Base-by-base conservation (phyloP, 1,139 yeast species). In the Diutina pseudorugosa region DNA sequence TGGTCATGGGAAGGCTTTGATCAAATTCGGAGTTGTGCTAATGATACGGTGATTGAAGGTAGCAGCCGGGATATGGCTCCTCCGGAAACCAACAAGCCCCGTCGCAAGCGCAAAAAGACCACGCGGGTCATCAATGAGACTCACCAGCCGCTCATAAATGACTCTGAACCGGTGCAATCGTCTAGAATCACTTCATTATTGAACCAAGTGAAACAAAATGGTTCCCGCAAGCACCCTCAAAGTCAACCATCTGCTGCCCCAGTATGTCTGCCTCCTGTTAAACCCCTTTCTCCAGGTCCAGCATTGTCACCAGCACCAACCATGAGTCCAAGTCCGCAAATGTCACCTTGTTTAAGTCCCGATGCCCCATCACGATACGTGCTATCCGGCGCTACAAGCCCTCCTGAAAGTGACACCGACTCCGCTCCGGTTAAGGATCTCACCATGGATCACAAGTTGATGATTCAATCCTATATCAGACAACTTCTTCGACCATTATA, bases 401-500 rank as follows among this genome's bases (percentile, higher is more conserved):
- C 49, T 45, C 40, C 21, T 25, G 49, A 27, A 19, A 27, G 30
- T 33, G 57, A 59, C 43, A 58, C 59, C 45, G 63, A 58, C 14
- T 30, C 36, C n/a, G 36, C 36, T 30, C 55, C 56, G n/a, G 12
- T 18, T 2, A 2, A 30, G 30, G 25, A 51, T 21, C 62, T 77
- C 30, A 61, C 74, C 0, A 65, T 71, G 20, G 75, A 70, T 40
- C 77, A 76, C 55, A 82, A 83, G 58, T 63, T 65, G 7, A 65
- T 62, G 53, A 73, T 83, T 20, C 88, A 82, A 59, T 68, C 62
- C 25, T 71, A 78, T 54, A 82, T 83, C 7, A 66, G 88, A 42
- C 67, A 69, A 33, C 70, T 66, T 18, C 62, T 83, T 40, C 66
- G 81, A 47, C 80, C 81, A 0, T 63, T 76, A 30, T 81, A 79